Evolutionary conservation across 768 basidiomycete genomes (phyloP).

Genomic region (Leccinum subtestaceum): DNA sequence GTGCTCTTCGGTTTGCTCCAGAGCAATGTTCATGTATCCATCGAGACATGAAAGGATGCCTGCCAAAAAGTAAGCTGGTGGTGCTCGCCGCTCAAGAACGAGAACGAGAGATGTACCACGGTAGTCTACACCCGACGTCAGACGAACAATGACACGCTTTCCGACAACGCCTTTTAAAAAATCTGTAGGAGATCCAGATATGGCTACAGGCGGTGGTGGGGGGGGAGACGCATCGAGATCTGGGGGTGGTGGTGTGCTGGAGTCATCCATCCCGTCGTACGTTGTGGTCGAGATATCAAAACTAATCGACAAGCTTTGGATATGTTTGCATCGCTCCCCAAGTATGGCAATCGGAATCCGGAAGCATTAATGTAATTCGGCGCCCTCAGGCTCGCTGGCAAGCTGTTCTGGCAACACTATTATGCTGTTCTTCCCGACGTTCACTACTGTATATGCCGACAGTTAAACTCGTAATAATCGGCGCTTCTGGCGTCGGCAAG

Average conservation of each 20-base stretch:
- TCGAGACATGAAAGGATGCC: conserved; percentile 93
- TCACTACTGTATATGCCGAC: conserved; percentile 50
- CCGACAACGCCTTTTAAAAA: conserved; percentile 95
- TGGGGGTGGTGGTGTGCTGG: conserved; percentile 35
- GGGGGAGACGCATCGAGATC: conserved; percentile 44
- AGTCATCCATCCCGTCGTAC: conserved; percentile 24
- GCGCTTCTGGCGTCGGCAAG: conserved; percentile 83
- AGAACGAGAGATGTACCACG: conserved; percentile 52
- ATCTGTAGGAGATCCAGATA: conserved; percentile 84
- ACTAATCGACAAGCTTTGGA: background rate
- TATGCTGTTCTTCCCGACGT: conserved; percentile 14
- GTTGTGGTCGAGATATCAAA: background rate
- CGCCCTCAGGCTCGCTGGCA: background rate
- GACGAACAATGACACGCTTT: conserved; percentile 88
- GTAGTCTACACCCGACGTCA: conserved; percentile 93
- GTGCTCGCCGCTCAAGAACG: background rate
- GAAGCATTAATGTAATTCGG: background rate
- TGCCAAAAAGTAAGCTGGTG: conserved; percentile 30
- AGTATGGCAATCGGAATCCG: conserved; percentile 8
- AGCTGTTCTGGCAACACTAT: background rate
- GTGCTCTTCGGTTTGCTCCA: conserved; percentile 97
- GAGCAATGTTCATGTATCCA: conserved; percentile 98
- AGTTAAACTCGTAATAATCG: conserved; percentile 80
- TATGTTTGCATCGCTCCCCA: background rate
- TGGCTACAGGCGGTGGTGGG: conserved; percentile 43